A percentile compares a stretch with the other conserved stretches of the same genome.
These are phyloP conservation scores for Aegilops umbellulata DNA, from an alignment of 176 grass and related monocot species.

Conservation along the genomic window DNA sequence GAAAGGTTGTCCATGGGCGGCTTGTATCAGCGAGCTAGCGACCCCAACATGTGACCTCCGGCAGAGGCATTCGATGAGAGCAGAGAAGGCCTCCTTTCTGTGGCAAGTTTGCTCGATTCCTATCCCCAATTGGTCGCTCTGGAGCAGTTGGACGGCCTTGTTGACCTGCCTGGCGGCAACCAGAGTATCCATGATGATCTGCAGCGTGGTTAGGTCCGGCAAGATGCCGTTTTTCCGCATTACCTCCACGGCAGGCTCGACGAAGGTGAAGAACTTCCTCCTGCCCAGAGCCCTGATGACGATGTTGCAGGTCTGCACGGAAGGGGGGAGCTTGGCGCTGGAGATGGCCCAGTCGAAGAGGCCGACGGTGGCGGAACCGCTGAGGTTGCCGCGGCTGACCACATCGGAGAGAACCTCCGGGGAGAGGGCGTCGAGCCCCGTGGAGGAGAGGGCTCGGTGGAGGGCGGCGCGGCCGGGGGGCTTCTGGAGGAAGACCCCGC, in stretches of 20 bases:
- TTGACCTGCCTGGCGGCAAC: conserved; percentile 57
- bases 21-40: conserved; percentile 52
- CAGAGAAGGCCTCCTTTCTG: conserved; percentile 44
- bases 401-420: conserved; percentile 53
- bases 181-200: conserved; percentile 65
- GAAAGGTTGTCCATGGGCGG: conserved; percentile 29
- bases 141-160: conserved; percentile 54
- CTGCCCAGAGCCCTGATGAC: conserved; percentile 69
- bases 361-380: conserved; percentile 45
- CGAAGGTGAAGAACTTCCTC: conserved; percentile 69
- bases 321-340: conserved; percentile 28
- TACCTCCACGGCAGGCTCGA: conserved; percentile 36
- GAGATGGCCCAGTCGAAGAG: conserved; percentile 69
- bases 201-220: conserved; percentile 50
- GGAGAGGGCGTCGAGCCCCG: conserved; percentile 39
- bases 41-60: conserved; percentile 60
- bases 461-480: conserved; percentile 40
- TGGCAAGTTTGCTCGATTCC: conserved; percentile 42
- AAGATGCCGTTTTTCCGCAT: conserved; percentile 42
- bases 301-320: conserved; percentile 54
- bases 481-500: conserved; percentile 83
- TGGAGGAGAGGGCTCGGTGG: conserved; percentile 54
- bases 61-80: conserved; percentile 59
- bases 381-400: conserved; percentile 47
- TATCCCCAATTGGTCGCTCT: conserved; percentile 37